Evolutionary conservation across 768 basidiomycete genomes (phyloP).

Genomic region (Phaffia australis): DNA sequence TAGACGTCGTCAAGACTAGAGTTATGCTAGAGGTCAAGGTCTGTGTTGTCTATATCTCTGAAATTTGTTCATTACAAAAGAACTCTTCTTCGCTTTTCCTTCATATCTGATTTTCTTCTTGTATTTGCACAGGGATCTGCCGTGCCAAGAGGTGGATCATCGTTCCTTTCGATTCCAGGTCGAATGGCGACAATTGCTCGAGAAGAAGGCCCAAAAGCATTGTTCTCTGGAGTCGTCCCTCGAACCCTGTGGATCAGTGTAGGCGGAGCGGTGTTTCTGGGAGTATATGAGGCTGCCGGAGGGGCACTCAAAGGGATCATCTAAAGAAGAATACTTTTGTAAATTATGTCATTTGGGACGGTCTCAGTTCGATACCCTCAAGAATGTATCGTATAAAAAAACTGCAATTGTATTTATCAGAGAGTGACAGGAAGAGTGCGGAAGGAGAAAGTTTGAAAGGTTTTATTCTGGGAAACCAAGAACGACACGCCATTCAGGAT

Average conservation of each 20-base stretch:
- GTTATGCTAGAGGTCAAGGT: conserved; percentile 90
- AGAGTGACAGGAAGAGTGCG: no score
- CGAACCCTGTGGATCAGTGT: conserved; percentile 93
- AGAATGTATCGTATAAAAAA: no score
- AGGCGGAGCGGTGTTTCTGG: conserved; percentile 92
- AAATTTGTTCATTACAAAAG: background rate
- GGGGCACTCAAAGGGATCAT: conserved; percentile 11
- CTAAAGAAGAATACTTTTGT: background rate
- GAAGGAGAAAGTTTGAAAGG: no score
- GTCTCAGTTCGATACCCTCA: no score
- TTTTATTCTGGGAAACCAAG: background rate
- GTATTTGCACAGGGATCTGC: no score
- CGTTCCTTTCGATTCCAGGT: conserved; percentile 48
- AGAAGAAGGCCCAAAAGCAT: conserved; percentile 58
- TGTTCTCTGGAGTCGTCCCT: conserved; percentile 80
- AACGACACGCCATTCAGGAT: conserved; percentile 16
- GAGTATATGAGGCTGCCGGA: conserved; percentile 77
- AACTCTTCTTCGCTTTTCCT: background rate
- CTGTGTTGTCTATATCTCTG: conserved; percentile 29
- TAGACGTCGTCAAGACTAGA: conserved; percentile 93
- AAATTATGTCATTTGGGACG: no score
- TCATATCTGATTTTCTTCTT: background rate
- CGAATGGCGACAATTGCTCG: conserved; percentile 58
- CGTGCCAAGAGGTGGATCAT: conserved; percentile 13
- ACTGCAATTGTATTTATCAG: no score